Evolutionary conservation across 1,284 basidiomycete species (phyloP).

Genomic region (Tilletia caries): DNA sequence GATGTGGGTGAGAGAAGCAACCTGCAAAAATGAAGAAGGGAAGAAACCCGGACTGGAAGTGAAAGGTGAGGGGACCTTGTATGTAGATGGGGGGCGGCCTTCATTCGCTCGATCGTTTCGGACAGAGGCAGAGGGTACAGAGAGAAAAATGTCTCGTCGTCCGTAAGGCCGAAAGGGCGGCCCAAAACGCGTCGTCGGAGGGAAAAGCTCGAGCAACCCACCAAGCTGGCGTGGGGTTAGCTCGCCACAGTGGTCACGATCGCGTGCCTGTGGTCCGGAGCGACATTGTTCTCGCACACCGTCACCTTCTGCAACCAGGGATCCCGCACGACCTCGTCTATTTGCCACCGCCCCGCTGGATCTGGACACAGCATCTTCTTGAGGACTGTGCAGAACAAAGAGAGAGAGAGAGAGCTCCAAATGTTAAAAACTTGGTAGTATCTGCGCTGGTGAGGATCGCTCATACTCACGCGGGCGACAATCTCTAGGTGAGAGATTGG

Average conservation of each 20-base stretch:
- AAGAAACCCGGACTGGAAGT: background rate
- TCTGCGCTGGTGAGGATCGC: background rate
- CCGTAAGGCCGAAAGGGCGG: too few species aligned
- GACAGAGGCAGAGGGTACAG: background rate
- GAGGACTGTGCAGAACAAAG: conserved; percentile 59
- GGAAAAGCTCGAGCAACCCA: background rate
- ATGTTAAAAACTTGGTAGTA: background rate
- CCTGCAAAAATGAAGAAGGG: too few species aligned
- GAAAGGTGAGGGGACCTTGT: background rate
- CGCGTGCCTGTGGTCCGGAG: conserved; percentile 10
- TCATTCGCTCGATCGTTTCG: background rate
- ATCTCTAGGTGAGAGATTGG: conserved; percentile 80
- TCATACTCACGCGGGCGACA: conserved; percentile 62
- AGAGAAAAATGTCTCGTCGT: too few species aligned
- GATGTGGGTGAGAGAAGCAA: too few species aligned
- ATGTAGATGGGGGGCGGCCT: background rate
- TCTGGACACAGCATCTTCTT: conserved; percentile 95
- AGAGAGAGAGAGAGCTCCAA: background rate
- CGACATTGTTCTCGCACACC: conserved; percentile 11
- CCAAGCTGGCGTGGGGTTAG: background rate
- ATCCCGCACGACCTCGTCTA: conserved; percentile 80
- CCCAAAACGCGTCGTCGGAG: too few species aligned
- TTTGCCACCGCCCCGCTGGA: conserved; percentile 71
- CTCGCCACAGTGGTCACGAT: background rate
- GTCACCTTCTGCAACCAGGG: conserved; percentile 64